A percentile compares a stretch with the other conserved stretches of the same genome.
phyloP scores from a whole-genome alignment of 73 alveolate genomes.

The Paramecium biaurelia region DNA sequence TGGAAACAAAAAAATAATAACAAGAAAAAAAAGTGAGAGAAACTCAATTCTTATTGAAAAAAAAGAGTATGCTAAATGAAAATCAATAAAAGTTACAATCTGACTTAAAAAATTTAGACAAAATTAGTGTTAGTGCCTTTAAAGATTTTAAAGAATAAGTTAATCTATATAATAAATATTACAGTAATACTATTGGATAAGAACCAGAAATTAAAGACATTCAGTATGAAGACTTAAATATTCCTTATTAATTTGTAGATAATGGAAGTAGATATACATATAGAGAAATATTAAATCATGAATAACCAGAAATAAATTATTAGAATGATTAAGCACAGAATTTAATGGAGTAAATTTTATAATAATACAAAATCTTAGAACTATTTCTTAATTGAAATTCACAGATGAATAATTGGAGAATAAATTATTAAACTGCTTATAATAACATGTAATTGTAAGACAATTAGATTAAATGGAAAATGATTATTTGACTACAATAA shows the following conservation, averaged over 20 bases:
- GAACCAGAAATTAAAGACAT: slow-evolving; percentile 1
- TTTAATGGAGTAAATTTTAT: neutral
- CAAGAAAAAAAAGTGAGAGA: neutral
- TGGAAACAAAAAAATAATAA: neutral
- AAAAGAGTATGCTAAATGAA: neutral
- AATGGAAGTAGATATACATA: neutral
- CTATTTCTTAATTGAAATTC: neutral
- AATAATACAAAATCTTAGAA: neutral
- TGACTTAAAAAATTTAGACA: slow-evolving; percentile 14
- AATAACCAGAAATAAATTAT: neutral
- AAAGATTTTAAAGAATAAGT: slow-evolving; percentile 15
- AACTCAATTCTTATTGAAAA: neutral
- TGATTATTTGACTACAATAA: neutral
- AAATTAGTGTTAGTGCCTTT: slow-evolving; percentile 27
- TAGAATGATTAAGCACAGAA: neutral
- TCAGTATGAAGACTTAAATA: neutral
- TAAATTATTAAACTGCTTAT: neutral
- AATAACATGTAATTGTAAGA: neutral
- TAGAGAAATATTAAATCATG: neutral
- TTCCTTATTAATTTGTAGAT: neutral
- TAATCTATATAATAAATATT: slow-evolving; percentile 37
- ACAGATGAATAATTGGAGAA: neutral
- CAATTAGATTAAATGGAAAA: neutral
- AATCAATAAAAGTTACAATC: neutral
- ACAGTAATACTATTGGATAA: neutral